phyloP scores from a whole-genome alignment of 176 grass and related monocot genomes.

The Triticum turgidum region DNA sequence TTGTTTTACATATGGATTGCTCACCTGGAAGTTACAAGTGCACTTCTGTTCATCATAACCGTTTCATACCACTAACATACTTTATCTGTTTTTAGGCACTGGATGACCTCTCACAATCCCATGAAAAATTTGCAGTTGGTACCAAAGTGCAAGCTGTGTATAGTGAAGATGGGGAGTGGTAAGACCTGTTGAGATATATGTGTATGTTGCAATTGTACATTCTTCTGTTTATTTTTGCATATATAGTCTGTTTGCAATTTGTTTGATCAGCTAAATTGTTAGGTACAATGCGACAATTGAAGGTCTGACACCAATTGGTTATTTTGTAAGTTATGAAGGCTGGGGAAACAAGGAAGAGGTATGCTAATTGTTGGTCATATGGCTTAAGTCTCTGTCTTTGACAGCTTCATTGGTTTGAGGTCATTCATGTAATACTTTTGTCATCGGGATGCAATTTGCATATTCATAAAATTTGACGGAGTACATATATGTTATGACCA shows the following conservation, averaged over 20 bases:
- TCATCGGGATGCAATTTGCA: background rate
- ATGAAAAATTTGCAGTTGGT: conserved; percentile 55
- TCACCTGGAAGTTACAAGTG: background rate
- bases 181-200: conserved; percentile 27
- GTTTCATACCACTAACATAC: background rate
- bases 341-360: conserved; percentile 99
- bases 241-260: conserved; percentile 15
- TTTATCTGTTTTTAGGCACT: conserved; percentile 37
- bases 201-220: background rate
- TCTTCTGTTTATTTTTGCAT: background rate
- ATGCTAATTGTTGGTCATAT: background rate
- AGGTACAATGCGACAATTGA: conserved; percentile 97
- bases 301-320: conserved; percentile 67
- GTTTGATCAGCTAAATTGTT: conserved; percentile 48
- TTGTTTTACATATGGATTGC: conserved; percentile 14
- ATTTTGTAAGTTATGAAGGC: conserved; percentile 70
- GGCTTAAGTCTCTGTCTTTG: background rate
- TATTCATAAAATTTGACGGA: background rate
- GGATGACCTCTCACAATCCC: conserved; percentile 31
- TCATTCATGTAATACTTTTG: conserved; percentile 17
- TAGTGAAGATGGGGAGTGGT: conserved; percentile 91
- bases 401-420: background rate
- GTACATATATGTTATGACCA: background rate
- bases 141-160: conserved; percentile 82
- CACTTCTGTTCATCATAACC: background rate